Percentiles rank a stretch among this genome's conserved stretches.
phyloP scores from a whole-genome alignment of 169 alveolate species.

The Eimeria zaria region DNA sequence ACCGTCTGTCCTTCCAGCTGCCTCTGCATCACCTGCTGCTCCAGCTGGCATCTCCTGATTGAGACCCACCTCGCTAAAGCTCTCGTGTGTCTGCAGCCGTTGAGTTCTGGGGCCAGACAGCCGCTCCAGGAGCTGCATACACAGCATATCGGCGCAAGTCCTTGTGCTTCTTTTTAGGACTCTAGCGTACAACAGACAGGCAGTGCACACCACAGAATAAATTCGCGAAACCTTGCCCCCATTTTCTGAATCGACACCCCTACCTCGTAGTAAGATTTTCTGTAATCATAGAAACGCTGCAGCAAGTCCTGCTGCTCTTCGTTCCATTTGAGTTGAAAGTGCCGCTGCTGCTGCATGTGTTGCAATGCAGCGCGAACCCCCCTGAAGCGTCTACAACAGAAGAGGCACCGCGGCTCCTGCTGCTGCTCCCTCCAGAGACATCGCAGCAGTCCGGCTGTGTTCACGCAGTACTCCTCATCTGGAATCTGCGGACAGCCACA shows the following conservation, averaged over 20 bases:
- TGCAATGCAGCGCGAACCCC: constrained; percentile 68
- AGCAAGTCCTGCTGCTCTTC: constrained; percentile 67
- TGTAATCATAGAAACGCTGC: constrained; percentile 42
- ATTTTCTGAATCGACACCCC: not conserved
- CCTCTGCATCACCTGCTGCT: not conserved
- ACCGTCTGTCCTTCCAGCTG: not conserved
- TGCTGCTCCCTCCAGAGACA: constrained; percentile 75
- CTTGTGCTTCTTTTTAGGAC: not conserved
- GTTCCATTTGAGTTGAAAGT: constrained; percentile 64
- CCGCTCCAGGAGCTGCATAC: constrained; percentile 49
- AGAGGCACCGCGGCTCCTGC: constrained; percentile 69
- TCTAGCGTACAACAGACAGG: not conserved
- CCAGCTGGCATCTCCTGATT: not conserved
- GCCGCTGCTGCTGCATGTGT: constrained; percentile 81
- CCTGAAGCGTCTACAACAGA: constrained; percentile 45
- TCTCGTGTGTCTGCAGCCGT: constrained; percentile 16
- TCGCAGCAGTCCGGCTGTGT: constrained; percentile 31
- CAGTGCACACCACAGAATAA: not conserved
- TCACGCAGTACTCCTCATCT: constrained; percentile 66
- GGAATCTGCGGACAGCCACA: constrained; percentile 37
- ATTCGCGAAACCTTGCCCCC: not conserved
- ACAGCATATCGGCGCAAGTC: not conserved
- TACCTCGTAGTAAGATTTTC: constrained; percentile 44
- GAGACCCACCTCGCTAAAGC: not conserved
- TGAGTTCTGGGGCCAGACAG: not conserved